phyloP scores from a whole-genome alignment of 208 protist species.

The Phytomonas serpens region DNA sequence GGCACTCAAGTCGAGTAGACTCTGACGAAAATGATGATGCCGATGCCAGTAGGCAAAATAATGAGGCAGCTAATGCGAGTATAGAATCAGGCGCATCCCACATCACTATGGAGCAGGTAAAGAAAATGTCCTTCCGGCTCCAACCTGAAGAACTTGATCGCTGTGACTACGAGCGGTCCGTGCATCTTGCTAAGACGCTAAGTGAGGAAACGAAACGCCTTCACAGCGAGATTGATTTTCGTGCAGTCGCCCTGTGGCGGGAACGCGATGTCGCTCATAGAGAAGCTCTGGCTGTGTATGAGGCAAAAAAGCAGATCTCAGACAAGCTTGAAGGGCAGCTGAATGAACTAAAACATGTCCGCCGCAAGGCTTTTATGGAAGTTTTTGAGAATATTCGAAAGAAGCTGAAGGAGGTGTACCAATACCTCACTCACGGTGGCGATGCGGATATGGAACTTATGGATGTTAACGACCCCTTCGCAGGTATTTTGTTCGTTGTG shows the following conservation, averaged over 20 bases:
- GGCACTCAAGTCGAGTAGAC: background rate
- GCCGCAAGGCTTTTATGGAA: slow-evolving; percentile 96
- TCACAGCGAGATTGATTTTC: slow-evolving; percentile 89
- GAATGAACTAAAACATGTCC: slow-evolving; percentile 58
- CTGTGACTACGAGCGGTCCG: slow-evolving; percentile 77
- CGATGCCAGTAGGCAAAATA: background rate
- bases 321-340: slow-evolving; percentile 70
- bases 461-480: slow-evolving; percentile 98
- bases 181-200: slow-evolving; percentile 83
- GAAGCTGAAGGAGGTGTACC: slow-evolving; percentile 99
- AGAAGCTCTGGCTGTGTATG: slow-evolving; percentile 48
- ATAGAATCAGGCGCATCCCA: background rate
- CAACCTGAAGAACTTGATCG: slow-evolving; percentile 55
- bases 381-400: slow-evolving; percentile 96
- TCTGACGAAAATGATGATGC: slow-evolving; percentile 3
- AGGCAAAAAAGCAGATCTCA: slow-evolving; percentile 38
- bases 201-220: slow-evolving; percentile 82
- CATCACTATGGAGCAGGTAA: slow-evolving; percentile 25
- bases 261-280: slow-evolving; percentile 85
- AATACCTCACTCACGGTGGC: slow-evolving; percentile 98
- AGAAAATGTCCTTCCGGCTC: slow-evolving; percentile 51
- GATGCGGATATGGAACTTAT: slow-evolving; percentile 99
- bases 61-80: background rate
- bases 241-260: slow-evolving; percentile 94
- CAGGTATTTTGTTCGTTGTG: slow-evolving; percentile 97